A percentile compares a stretch with the other conserved stretches of the same genome.
Evolutionary conservation across 116 monocot genomes (phyloP).

Genomic region (Papilionanthe hybrid): DNA sequence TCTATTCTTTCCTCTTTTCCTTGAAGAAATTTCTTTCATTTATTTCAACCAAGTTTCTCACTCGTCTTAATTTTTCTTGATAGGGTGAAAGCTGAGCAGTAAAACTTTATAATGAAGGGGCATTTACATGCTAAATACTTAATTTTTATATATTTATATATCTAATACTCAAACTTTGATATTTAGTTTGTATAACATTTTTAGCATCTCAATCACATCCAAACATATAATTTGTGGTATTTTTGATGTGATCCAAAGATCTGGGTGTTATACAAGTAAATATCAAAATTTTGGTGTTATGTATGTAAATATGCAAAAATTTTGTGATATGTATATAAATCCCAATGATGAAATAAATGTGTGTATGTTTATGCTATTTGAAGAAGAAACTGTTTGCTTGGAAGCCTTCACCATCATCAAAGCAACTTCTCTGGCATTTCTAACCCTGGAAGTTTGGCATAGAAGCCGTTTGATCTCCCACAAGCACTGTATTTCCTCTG

Average conservation of each 20-base stretch:
- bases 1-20: not conserved
- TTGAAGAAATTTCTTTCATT: not conserved
- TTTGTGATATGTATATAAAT: no score
- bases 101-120: not conserved
- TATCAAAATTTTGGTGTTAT: no score
- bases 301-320: no score
- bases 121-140: no score
- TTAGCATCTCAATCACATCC: no score
- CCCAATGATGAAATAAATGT: not conserved
- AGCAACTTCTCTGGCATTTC: not conserved
- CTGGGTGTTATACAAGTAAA: no score
- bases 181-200: no score
- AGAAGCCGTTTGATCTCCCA: not conserved
- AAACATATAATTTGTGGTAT: no score
- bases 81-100: slow-evolving; percentile 6
- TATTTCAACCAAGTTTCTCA: not conserved
- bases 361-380: not conserved
- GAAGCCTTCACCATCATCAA: not conserved
- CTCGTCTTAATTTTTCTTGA: not conserved
- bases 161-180: no score
- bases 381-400: not conserved
- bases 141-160: no score
- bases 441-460: not conserved
- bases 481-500: slow-evolving; percentile 1
- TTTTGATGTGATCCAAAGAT: no score